Evolutionary conservation across 441 rosid species (phyloP).

Genomic region (Dalechampia spathulata): DNA sequence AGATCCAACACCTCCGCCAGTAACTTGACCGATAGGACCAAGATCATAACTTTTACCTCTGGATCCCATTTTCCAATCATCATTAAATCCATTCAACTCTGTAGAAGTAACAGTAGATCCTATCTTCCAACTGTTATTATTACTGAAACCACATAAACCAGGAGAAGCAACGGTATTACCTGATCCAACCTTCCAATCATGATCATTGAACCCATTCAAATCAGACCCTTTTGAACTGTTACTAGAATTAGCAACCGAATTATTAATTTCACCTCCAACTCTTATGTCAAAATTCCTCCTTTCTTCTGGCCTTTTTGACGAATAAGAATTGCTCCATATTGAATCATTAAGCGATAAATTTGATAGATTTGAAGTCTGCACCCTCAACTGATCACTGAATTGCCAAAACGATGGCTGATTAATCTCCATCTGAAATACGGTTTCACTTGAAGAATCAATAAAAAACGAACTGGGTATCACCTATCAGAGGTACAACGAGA

Average conservation of each 20-base stretch:
- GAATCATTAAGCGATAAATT: slow-evolving; percentile 76
- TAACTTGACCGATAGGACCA: slow-evolving; percentile 22
- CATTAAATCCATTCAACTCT: slow-evolving; percentile 28
- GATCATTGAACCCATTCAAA: slow-evolving; percentile 17
- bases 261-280: slow-evolving; percentile 43
- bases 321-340: slow-evolving; percentile 62
- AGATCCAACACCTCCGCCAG: slow-evolving; percentile 16
- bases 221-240: slow-evolving; percentile 14
- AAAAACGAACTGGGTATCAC: background rate
- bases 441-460: background rate
- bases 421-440: slow-evolving; percentile 40
- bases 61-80: slow-evolving; percentile 40
- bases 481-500: too few relatives aligned
- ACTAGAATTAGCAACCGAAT: slow-evolving; percentile 10
- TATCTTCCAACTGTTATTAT: slow-evolving; percentile 23
- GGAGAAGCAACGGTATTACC: background rate
- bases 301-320: slow-evolving; percentile 43
- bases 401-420: slow-evolving; percentile 84
- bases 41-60: slow-evolving; percentile 14
- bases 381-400: slow-evolving; percentile 82
- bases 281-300: slow-evolving; percentile 68
- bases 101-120: slow-evolving; percentile 6
- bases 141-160: slow-evolving; percentile 30
- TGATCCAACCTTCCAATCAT: slow-evolving; percentile 19
- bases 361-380: slow-evolving; percentile 50